These are phyloP conservation scores for Boechera retrofracta DNA, from an alignment of 345 rosid genomes.

Conservation along the genomic window DNA sequence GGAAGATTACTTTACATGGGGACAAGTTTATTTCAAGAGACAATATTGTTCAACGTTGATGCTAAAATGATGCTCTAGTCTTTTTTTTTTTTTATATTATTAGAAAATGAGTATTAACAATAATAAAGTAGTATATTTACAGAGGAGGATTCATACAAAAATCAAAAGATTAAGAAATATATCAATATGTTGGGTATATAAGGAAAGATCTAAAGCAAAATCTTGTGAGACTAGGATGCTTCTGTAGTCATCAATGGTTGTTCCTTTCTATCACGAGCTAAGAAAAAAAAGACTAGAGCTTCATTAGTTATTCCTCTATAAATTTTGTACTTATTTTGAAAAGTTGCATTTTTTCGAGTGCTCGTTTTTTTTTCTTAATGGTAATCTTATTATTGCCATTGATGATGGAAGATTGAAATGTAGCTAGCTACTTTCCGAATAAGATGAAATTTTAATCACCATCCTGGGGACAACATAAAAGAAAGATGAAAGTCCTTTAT, in stretches of 20 bases:
- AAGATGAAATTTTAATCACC: not conserved
- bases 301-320: too few relatives aligned
- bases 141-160: constrained; percentile 3
- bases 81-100: not conserved
- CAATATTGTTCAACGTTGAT: constrained; percentile 44
- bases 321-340: too few relatives aligned
- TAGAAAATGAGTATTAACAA: not conserved
- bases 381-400: not conserved
- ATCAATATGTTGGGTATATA: not conserved
- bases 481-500: constrained; percentile 17
- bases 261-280: not conserved
- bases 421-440: not conserved
- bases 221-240: constrained; percentile 25
- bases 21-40: constrained; percentile 80
- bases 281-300: not conserved
- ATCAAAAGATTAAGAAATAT: constrained; percentile 11
- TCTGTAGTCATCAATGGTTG: constrained; percentile 23
- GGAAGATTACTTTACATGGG: constrained; percentile 81
- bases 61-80: not conserved
- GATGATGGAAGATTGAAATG: constrained; percentile 9
- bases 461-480: not conserved
- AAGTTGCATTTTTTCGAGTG: too few relatives aligned
- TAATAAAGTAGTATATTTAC: not conserved
- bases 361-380: too few relatives aligned
- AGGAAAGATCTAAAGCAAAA: constrained; percentile 1